These are phyloP conservation scores for Larix sibirica DNA, from an alignment of 83 land plant species.

Conservation along the genomic window DNA sequence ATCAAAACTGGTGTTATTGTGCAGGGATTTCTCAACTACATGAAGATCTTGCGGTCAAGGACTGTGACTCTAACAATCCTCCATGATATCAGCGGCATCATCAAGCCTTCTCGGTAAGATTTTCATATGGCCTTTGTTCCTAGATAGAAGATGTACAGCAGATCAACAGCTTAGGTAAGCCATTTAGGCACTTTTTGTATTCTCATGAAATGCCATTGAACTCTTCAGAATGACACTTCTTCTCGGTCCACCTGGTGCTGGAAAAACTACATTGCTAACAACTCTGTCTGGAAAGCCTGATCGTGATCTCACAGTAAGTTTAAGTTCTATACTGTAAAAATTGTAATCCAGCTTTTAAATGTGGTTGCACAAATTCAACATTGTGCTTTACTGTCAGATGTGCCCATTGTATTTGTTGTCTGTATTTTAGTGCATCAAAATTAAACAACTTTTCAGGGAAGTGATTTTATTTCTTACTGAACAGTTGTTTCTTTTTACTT, in stretches of 20 bases:
- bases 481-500: not conserved
- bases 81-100: not conserved
- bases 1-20: not conserved
- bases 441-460: not conserved
- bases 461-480: not conserved
- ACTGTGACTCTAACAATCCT: not conserved
- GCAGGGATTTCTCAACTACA: not conserved
- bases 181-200: not conserved
- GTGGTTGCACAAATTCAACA: too few species aligned
- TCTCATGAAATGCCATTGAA: not conserved
- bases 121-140: not conserved
- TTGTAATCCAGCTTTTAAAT: not conserved
- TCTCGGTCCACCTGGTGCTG: constrained; percentile 13
- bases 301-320: not conserved
- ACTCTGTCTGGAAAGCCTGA: constrained; percentile 1
- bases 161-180: not conserved
- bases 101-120: constrained; percentile 4
- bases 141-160: not conserved
- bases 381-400: too few species aligned
- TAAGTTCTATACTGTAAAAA: not conserved
- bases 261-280: constrained; percentile 10
- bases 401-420: not conserved
- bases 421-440: not conserved
- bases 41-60: not conserved
- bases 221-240: not conserved